Conservation (phyloP, 345 rosid species). For the Brassica napus region DNA sequence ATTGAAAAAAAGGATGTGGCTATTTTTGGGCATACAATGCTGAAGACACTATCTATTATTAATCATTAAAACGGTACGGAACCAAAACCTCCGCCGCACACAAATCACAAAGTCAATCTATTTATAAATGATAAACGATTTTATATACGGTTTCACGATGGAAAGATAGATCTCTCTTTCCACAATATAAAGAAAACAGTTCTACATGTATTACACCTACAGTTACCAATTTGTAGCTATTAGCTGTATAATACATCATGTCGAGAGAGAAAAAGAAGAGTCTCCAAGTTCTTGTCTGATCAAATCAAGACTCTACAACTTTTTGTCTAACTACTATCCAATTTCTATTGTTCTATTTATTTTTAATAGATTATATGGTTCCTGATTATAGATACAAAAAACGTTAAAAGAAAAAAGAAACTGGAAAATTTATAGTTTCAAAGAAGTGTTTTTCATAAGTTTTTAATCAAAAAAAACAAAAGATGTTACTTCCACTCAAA, state of each 20-base stretch:
- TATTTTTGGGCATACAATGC: background rate
- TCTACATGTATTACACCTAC: too few relatives aligned
- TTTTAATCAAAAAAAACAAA: background rate
- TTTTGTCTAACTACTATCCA: background rate
- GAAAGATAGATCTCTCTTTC: too few relatives aligned
- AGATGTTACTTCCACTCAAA: background rate
- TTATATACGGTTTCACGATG: too few relatives aligned
- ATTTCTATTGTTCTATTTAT: background rate
- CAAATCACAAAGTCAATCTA: too few relatives aligned
- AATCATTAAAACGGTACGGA: background rate
- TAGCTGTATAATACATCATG: too few relatives aligned
- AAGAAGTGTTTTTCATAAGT: background rate
- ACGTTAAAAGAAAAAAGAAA: background rate
- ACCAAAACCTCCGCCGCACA: too few relatives aligned
- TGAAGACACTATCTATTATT: background rate
- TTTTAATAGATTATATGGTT: background rate
- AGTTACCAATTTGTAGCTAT: too few relatives aligned
- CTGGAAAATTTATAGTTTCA: background rate
- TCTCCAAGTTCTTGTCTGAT: background rate
- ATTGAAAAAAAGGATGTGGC: background rate
- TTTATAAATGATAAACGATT: too few relatives aligned
- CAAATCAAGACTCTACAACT: background rate
- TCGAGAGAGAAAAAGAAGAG: background rate
- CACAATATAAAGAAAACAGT: too few relatives aligned
- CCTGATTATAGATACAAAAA: background rate